Conservation (phyloP, 306 rosid genomes). For the Begonia loranthoides region DNA sequence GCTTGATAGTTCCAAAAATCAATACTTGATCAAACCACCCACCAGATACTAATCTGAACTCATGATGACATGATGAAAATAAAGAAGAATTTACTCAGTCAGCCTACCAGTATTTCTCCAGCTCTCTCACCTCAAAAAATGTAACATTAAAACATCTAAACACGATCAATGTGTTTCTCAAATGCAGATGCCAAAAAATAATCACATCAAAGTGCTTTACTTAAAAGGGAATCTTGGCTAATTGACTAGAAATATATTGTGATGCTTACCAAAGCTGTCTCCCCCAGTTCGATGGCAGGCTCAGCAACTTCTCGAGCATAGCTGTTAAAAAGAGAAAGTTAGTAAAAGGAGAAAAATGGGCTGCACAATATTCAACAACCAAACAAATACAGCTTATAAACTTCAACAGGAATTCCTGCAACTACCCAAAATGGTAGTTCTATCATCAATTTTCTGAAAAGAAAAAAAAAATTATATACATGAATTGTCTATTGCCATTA, state of each 20-base stretch:
- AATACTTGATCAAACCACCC: no score
- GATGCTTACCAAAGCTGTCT: conserved; percentile 57
- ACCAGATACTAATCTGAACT: neutral
- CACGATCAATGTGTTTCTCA: no score
- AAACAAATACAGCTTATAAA: neutral
- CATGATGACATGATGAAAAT: neutral
- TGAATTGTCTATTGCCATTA: conserved; percentile 60
- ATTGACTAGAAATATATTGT: neutral
- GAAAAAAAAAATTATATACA: conserved; percentile 18
- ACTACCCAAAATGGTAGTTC: no score
- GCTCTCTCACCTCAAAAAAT: no score
- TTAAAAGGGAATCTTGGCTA: no score
- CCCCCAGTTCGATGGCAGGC: conserved; percentile 85
- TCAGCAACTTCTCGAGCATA: conserved; percentile 80
- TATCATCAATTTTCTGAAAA: neutral
- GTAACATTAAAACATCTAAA: no score
- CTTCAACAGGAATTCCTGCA: neutral
- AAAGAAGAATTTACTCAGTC: neutral
- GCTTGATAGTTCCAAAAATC: no score
- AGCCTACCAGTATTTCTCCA: no score
- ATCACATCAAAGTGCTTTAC: no score
- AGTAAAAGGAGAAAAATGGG: neutral
- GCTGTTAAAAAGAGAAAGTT: conserved; percentile 24
- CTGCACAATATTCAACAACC: no score
- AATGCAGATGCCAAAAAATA: no score